A percentile compares a stretch with the other conserved stretches of the same genome.
These are phyloP conservation scores for Yarrowia bubula DNA, from an alignment of 805 yeast species.

Conservation along the genomic window DNA sequence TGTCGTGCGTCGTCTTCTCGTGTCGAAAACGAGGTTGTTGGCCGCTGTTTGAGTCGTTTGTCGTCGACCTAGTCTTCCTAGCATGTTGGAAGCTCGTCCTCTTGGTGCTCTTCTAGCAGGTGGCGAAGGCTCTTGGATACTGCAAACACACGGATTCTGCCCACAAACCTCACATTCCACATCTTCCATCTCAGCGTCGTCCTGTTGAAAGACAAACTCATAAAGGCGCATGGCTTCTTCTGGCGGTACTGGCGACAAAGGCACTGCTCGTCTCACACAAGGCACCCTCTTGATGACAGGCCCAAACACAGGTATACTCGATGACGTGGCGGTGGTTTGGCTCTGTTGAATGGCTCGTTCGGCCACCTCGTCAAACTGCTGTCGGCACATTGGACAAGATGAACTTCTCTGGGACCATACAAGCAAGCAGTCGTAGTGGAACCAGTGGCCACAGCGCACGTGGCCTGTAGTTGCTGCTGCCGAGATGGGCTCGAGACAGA, in stretches of 20 bases:
- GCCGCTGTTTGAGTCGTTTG: background rate
- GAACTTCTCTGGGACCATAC: conserved; percentile 59
- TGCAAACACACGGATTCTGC: conserved; percentile 2
- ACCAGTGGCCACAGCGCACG: conserved; percentile 53
- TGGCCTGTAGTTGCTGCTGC: conserved; percentile 30
- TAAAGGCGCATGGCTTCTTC: conserved; percentile 21
- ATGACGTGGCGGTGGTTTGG: background rate
- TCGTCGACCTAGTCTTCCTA: background rate
- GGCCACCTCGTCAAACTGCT: conserved; percentile 38
- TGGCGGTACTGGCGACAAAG: background rate
- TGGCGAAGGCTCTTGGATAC: background rate
- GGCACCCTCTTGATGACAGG: background rate
- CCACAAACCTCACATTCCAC: conserved; percentile 16
- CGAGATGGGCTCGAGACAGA: conserved; percentile 50
- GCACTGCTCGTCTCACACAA: background rate
- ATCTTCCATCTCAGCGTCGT: conserved; percentile 17
- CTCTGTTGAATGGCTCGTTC: background rate
- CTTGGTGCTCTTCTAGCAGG: background rate
- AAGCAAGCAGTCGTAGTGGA: conserved; percentile 56
- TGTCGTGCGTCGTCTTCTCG: background rate
- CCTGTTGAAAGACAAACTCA: conserved; percentile 14
- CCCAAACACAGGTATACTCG: background rate
- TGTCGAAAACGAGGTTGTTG: background rate
- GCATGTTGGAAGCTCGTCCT: background rate
- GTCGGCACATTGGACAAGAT: conserved; percentile 61